A percentile compares a stretch with the other conserved stretches of the same genome.
Evolutionary conservation across 106 monocot species (phyloP).

Genomic region (Amphibolis antarctica): DNA sequence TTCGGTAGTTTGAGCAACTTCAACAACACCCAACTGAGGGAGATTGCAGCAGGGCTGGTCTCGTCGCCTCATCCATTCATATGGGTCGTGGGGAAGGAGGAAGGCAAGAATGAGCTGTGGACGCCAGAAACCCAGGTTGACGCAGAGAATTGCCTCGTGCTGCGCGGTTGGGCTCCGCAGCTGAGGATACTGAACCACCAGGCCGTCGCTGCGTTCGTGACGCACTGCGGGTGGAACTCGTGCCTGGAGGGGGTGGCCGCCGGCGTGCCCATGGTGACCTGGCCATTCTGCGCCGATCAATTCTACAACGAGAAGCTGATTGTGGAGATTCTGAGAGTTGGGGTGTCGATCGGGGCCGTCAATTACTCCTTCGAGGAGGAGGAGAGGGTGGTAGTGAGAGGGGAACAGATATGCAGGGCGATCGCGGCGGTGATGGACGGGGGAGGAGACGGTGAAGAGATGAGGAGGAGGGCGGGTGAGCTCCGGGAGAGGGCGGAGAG

Average conservation of each 20-base stretch:
- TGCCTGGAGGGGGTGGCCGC: slow-evolving; percentile 6
- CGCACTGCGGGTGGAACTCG: slow-evolving; percentile 76
- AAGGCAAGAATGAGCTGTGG: no score
- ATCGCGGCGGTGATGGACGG: not conserved
- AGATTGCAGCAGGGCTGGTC: slow-evolving; percentile 44
- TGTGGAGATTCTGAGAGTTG: slow-evolving; percentile 7
- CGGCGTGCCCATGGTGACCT: slow-evolving; percentile 12
- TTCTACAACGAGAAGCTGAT: slow-evolving; percentile 13
- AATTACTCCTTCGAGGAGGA: not conserved
- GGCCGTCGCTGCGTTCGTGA: slow-evolving; percentile 25
- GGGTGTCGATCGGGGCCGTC: slow-evolving; percentile 4
- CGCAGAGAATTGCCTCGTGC: not conserved
- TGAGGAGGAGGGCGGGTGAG: slow-evolving; percentile 12
- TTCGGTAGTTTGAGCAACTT: slow-evolving; percentile 28
- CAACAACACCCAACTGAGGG: slow-evolving; percentile 25
- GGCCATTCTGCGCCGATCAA: slow-evolving; percentile 13
- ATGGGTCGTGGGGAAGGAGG: slow-evolving; percentile 29
- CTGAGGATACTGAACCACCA: slow-evolving; percentile 1
- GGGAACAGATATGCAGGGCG: slow-evolving; percentile 8
- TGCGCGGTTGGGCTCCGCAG: slow-evolving; percentile 13
- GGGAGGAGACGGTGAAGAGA: slow-evolving; percentile 6
- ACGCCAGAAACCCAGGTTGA: no score
- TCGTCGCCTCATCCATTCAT: slow-evolving; percentile 34
- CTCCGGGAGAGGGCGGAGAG: slow-evolving; percentile 1
- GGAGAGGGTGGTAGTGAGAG: slow-evolving; percentile 3